Evolutionary conservation across 441 rosid genomes (phyloP), one percentile per base, ranked within the genome.

Genomic region (Croton setiger): DNA sequence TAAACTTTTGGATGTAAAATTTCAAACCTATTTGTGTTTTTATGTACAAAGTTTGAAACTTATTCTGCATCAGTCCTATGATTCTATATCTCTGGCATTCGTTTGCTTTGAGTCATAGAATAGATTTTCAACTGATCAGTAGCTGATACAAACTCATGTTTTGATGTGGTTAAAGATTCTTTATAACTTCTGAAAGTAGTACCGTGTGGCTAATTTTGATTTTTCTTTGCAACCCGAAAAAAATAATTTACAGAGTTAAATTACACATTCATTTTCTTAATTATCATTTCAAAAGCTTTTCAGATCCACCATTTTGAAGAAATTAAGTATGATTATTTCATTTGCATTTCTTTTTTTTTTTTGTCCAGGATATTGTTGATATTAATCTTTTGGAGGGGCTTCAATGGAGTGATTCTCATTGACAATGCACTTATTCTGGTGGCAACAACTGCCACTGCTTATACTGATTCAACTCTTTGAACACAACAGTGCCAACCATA

Each of bases 371-470:
- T 45, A 54, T 71, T 57, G 33, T 74, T 51, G 73, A 79, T 33
- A 63, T 45, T 53, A n/a, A 56, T 47, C 41, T 51, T 59, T 60
- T 59, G 63, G 10, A 20, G 57, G 64, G 56, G 72, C 56, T 61
- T 74, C 79, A 23, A 67, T 69, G 79, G 74, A 68, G 74, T 75
- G 76, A 81, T 72, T 72, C 64, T 56, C 62, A 51, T 66, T 73
- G 75, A 82, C 75, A 59, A 81, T 81, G 87, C 75, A 39, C 68
- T 75, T 84, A 70, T 76, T 79, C 79, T 67, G 83, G 84, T 74
- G 78, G 85, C 85, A 68, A 55, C 80, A 71, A 41, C 69, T 81
- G 79, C 78, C 70, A 14, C 78, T 81, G 68, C 76, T 79, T 66
- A 37, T 80, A 59, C 51, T 84, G 61, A 35, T 78, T 68, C 86